Percentiles rank a stretch among this genome's conserved stretches.
Evolutionary conservation across 768 basidiomycete species (phyloP).

Genomic region (Coprinopsis marcescibilis): DNA sequence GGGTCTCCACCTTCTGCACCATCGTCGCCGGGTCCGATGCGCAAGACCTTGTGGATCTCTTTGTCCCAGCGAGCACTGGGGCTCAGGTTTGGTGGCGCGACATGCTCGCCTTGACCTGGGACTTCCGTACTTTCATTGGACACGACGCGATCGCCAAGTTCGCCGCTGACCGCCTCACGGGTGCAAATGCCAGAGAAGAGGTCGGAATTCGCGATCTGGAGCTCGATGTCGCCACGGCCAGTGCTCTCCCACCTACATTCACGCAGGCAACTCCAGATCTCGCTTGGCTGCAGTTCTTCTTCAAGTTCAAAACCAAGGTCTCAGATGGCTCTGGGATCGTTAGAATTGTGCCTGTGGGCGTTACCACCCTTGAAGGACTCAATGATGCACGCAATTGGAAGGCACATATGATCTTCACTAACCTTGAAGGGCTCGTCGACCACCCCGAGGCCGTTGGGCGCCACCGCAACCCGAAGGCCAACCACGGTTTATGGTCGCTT

Average conservation of each 20-base stretch:
- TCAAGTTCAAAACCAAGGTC: constrained; percentile 38
- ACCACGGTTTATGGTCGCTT: constrained; percentile 47
- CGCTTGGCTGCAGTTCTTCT: constrained; percentile 41
- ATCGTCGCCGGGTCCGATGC: constrained; percentile 13
- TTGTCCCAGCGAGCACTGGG: constrained; percentile 14
- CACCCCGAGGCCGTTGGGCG: constrained; percentile 38
- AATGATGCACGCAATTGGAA: constrained; percentile 34
- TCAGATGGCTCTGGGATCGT: constrained; percentile 39
- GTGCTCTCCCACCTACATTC: not conserved
- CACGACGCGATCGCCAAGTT: constrained; percentile 30
- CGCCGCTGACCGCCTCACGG: constrained; percentile 32
- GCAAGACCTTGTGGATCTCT: constrained; percentile 14
- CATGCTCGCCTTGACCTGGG: constrained; percentile 45
- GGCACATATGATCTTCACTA: constrained; percentile 46
- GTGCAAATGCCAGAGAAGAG: constrained; percentile 19
- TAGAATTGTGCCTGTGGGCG: constrained; percentile 36
- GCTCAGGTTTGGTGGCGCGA: constrained; percentile 41
- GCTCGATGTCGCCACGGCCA: constrained; percentile 18
- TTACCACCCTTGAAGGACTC: not conserved
- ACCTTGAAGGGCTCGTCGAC: constrained; percentile 41
- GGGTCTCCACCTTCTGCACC: constrained; percentile 21
- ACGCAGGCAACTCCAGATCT: constrained; percentile 32
- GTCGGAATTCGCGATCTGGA: constrained; percentile 25
- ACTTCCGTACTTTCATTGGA: constrained; percentile 43
- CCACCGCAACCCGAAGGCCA: constrained; percentile 30